Conservation (phyloP, 306 rosid species). For the Trifolium pratense region DNA sequence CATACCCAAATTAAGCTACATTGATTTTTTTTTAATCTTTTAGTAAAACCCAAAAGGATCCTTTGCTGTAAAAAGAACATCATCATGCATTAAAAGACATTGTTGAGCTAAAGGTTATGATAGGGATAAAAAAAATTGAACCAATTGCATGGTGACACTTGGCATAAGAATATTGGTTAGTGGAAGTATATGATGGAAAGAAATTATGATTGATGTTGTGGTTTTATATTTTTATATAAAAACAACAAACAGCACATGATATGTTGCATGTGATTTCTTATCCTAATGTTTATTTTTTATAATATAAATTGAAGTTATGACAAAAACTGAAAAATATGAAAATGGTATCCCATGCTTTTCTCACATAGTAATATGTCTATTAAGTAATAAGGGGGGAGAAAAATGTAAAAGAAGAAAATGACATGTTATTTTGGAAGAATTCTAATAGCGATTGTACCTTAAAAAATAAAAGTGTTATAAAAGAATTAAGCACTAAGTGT, state of each 20-base stretch:
- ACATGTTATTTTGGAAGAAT: neutral
- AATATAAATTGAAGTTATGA: slow-evolving; percentile 1
- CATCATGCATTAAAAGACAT: slow-evolving; percentile 26
- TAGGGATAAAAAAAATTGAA: slow-evolving; percentile 16
- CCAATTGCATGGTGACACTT: slow-evolving; percentile 27
- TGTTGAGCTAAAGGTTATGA: slow-evolving; percentile 30
- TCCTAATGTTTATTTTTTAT: slow-evolving; percentile 28
- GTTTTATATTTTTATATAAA: slow-evolving; percentile 17
- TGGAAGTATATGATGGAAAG: slow-evolving; percentile 31
- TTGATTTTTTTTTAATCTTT: slow-evolving; percentile 27
- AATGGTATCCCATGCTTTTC: slow-evolving; percentile 42
- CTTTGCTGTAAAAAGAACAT: slow-evolving; percentile 28
- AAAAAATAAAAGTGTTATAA: neutral
- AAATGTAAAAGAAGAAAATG: neutral
- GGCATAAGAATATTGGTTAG: slow-evolving; percentile 34
- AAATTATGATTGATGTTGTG: slow-evolving; percentile 32
- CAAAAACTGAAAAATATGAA: slow-evolving; percentile 31
- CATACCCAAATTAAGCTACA: slow-evolving; percentile 31
- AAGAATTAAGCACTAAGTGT: neutral
- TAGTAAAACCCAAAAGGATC: slow-evolving; percentile 30
- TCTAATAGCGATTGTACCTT: neutral
- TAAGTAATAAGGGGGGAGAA: neutral
- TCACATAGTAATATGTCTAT: slow-evolving; percentile 6
- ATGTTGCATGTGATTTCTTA: slow-evolving; percentile 46
- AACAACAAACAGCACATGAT: slow-evolving; percentile 41